phyloP scores from a whole-genome alignment of 192 early-diverging fungal genomes.

The Funneliformis geosporum region DNA sequence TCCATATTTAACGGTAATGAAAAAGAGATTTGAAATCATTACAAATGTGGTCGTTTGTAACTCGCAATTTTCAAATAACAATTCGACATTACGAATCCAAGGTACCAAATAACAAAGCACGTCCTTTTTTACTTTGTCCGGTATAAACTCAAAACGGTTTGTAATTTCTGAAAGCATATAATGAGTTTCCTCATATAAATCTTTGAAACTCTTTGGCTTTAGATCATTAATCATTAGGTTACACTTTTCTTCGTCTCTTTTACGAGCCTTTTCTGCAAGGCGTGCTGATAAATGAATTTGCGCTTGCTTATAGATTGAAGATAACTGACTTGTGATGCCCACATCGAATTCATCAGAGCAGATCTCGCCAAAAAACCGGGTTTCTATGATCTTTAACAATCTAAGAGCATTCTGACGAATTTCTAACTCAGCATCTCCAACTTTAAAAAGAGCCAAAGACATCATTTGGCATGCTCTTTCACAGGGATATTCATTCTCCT shows the following conservation, averaged over 20 bases:
- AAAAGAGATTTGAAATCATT: constrained; percentile 77
- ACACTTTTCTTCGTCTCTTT: constrained; percentile 24
- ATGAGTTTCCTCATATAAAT: constrained; percentile 63
- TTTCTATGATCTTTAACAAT: constrained; percentile 71
- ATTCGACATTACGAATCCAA: constrained; percentile 79
- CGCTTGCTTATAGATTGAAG: constrained; percentile 78
- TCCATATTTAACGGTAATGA: constrained; percentile 79
- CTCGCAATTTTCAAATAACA: constrained; percentile 50
- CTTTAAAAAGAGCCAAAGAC: constrained; percentile 75
- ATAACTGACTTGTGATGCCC: constrained; percentile 68
- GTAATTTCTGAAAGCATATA: constrained; percentile 77
- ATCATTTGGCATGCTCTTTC: constrained; percentile 56
- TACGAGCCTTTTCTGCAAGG: constrained; percentile 56
- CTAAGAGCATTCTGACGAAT: constrained; percentile 72
- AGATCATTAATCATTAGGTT: neutral
- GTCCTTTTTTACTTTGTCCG: constrained; percentile 61
- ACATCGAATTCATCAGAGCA: constrained; percentile 68
- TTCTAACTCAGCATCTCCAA: constrained; percentile 67
- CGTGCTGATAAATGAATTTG: constrained; percentile 70
- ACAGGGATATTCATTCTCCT: constrained; percentile 66
- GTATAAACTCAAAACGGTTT: constrained; percentile 65
- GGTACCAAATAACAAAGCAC: constrained; percentile 75
- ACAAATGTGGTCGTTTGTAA: constrained; percentile 53
- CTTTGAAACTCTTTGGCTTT: neutral
- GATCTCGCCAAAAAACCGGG: constrained; percentile 58